Percentiles rank a stretch among this genome's conserved stretches.
These are phyloP conservation scores for Lachancea fermentati DNA, from an alignment of 805 yeast species.

Conservation along the genomic window DNA sequence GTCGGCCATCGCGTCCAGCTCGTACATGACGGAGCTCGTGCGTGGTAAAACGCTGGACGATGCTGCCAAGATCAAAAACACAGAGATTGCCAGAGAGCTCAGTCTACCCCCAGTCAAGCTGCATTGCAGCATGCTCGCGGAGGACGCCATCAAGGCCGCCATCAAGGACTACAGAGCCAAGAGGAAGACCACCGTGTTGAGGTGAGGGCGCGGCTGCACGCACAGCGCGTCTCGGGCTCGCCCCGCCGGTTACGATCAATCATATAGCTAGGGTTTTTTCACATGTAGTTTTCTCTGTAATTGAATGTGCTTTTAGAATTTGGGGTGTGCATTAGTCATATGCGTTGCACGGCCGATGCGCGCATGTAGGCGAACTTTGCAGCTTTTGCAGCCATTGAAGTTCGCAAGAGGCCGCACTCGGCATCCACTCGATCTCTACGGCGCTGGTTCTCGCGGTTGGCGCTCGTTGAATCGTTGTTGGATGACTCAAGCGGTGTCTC, in stretches of 20 bases:
- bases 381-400: too few relatives aligned
- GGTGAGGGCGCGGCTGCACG: background rate
- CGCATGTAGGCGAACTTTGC: too few relatives aligned
- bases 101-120: slow-evolving; percentile 94
- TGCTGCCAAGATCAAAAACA: slow-evolving; percentile 87
- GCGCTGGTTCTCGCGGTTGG: too few relatives aligned
- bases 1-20: slow-evolving; percentile 92
- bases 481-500: too few relatives aligned
- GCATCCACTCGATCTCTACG: too few relatives aligned
- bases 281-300: background rate
- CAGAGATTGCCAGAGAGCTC: slow-evolving; percentile 90
- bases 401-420: too few relatives aligned
- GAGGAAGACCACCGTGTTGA: slow-evolving; percentile 38
- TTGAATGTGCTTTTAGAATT: background rate
- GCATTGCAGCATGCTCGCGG: slow-evolving; percentile 98
- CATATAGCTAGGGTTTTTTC: background rate
- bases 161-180: slow-evolving; percentile 90
- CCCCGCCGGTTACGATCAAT: too few relatives aligned
- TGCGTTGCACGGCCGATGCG: too few relatives aligned
- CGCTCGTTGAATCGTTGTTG: too few relatives aligned
- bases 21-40: slow-evolving; percentile 91
- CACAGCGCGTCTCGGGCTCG: too few relatives aligned
- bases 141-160: slow-evolving; percentile 96
- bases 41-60: slow-evolving; percentile 93
- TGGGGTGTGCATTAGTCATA: background rate